These are phyloP conservation scores for Exophiala bonariae DNA, from an alignment of 2,329 filamentous ascomycete species.

Conservation along the genomic window DNA sequence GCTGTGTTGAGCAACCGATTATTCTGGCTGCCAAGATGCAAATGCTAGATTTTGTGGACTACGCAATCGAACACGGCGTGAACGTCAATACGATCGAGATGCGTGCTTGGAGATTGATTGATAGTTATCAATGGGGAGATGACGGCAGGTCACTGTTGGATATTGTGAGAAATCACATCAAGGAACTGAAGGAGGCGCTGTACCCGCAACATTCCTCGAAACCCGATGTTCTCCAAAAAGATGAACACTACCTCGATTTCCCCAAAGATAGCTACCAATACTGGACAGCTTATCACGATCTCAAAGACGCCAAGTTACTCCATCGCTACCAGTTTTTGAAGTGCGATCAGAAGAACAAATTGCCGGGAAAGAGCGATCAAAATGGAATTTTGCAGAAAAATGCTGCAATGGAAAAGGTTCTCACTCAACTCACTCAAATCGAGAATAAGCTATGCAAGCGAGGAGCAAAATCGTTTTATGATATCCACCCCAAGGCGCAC, in stretches of 20 bases:
- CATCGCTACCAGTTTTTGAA: constrained; percentile 26
- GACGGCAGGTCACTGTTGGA: constrained; percentile 56
- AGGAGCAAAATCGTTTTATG: constrained; percentile 66
- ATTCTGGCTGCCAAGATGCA: constrained; percentile 58
- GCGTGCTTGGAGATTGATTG: constrained; percentile 29
- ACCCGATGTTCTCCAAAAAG: constrained; percentile 36
- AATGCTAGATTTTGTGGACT: constrained; percentile 50
- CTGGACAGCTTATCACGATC: constrained; percentile 48
- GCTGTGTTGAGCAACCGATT: constrained; percentile 63
- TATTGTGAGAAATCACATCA: constrained; percentile 54
- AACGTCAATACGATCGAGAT: constrained; percentile 63
- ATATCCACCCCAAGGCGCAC: constrained; percentile 58
- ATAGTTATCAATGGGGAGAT: constrained; percentile 21
- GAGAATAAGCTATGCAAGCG: constrained; percentile 56
- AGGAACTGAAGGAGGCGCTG: constrained; percentile 50
- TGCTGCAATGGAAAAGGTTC: constrained; percentile 52
- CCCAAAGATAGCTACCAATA: constrained; percentile 62
- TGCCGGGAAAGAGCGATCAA: neutral
- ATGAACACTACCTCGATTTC: constrained; percentile 51
- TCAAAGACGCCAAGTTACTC: constrained; percentile 37
- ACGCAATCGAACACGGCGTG: constrained; percentile 64
- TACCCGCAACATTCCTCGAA: constrained; percentile 9
- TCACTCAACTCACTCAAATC: constrained; percentile 56
- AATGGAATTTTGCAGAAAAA: constrained; percentile 50
- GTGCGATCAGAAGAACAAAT: constrained; percentile 38